Conservation (phyloP, 2,329 filamentous ascomycete species). For the Cladobotryum protrusum region DNA sequence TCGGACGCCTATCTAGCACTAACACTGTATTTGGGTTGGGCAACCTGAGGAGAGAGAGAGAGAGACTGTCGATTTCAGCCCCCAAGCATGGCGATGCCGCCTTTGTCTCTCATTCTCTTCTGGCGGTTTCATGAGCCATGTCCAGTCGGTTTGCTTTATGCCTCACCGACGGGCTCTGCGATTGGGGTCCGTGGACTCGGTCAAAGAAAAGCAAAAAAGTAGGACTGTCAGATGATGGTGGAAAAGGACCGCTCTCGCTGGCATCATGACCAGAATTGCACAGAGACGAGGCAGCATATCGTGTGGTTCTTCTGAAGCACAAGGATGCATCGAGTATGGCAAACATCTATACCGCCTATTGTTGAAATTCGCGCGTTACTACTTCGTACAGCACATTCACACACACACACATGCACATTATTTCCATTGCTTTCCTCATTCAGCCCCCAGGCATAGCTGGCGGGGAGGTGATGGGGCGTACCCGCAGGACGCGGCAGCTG, state of each 20-base stretch:
- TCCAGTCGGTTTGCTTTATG: background rate
- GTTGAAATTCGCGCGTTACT: no score
- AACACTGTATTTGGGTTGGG: background rate
- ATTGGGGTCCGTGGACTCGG: background rate
- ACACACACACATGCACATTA: no score
- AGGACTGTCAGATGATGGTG: slow-evolving; percentile 6
- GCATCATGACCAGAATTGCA: slow-evolving; percentile 1
- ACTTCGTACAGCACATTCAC: no score
- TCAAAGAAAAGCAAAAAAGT: background rate
- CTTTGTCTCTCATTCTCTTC: background rate
- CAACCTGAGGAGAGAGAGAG: background rate
- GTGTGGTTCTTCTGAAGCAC: background rate
- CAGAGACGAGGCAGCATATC: background rate
- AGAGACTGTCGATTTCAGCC: slow-evolving; percentile 2
- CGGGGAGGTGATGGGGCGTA: no score
- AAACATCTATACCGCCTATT: no score
- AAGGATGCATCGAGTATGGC: no score
- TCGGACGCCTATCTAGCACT: background rate
- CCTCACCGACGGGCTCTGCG: slow-evolving; percentile 5
- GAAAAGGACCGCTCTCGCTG: background rate
- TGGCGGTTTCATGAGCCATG: slow-evolving; percentile 4
- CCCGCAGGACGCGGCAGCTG: background rate
- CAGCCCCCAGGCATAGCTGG: no score
- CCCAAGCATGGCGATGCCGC: slow-evolving; percentile 4
- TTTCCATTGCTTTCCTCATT: no score